Conservation (phyloP, 495 filamentous ascomycete genomes). For the Darksidea phi region DNA sequence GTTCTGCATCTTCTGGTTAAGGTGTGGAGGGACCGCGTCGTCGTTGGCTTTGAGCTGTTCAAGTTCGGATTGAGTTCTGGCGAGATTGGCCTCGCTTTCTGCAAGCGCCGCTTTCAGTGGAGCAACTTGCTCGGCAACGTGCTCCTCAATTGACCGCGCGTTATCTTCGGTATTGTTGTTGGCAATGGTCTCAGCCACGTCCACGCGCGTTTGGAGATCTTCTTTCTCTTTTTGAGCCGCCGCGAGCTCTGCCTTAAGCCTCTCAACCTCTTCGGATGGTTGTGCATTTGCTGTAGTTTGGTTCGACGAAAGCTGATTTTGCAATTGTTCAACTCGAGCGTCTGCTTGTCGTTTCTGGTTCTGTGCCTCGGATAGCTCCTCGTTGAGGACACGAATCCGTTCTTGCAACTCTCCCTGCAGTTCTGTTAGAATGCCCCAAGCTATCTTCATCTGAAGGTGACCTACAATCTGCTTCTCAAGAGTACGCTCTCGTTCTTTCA, state of each 20-base stretch:
- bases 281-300: conserved; percentile 12
- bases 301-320: conserved; percentile 11
- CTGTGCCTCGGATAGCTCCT: conserved; percentile 17
- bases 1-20: conserved; percentile 10
- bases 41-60: conserved; percentile 53
- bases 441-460: background rate
- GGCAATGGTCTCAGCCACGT: conserved; percentile 31
- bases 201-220: conserved; percentile 39
- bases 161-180: conserved; percentile 27
- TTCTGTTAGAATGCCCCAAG: background rate
- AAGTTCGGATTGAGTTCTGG: conserved; percentile 30
- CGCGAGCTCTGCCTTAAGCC: conserved; percentile 47
- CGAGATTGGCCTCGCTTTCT: too few relatives aligned
- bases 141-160: conserved; percentile 40
- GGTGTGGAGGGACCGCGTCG: conserved; percentile 55
- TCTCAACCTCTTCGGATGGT: conserved; percentile 40
- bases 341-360: conserved; percentile 9
- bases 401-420: conserved; percentile 39
- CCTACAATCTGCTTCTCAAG: conserved; percentile 48
- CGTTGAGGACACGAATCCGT: conserved; percentile 31
- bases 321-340: conserved; percentile 12
- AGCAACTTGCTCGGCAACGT: conserved; percentile 43
- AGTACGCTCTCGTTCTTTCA: conserved; percentile 41
- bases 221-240: conserved; percentile 48
- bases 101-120: background rate